Evolutionary conservation across 2,329 filamentous ascomycete genomes (phyloP).

Genomic region (Botryotinia globosa): DNA sequence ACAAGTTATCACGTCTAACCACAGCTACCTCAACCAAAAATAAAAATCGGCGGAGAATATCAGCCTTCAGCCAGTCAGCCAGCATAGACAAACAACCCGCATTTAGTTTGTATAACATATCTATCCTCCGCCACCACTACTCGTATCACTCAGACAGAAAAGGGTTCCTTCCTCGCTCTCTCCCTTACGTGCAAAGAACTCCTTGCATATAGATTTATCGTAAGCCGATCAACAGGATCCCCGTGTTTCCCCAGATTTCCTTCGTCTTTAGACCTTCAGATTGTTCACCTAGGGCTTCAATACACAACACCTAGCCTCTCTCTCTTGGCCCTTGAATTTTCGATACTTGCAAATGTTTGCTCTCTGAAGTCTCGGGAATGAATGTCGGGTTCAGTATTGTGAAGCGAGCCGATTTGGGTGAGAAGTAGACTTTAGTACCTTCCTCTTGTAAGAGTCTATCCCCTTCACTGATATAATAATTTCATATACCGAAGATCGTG

Average conservation of each 20-base stretch:
- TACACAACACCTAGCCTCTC: neutral
- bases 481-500: neutral
- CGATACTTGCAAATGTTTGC: neutral
- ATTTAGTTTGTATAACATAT: neutral
- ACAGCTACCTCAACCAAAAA: neutral
- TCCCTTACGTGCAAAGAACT: neutral
- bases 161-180: neutral
- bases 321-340: neutral
- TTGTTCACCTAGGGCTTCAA: neutral
- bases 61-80: neutral
- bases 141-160: neutral
- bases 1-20: neutral
- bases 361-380: neutral
- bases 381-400: neutral
- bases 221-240: neutral
- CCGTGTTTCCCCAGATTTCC: neutral
- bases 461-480: neutral
- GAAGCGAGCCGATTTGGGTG: neutral
- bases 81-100: neutral
- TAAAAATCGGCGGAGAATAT: neutral
- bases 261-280: neutral
- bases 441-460: neutral
- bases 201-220: neutral
- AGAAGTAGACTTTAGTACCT: neutral
- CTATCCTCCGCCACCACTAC: neutral